These are phyloP conservation scores for Lobosporangium transversale DNA, from an alignment of 192 early-diverging fungal genomes.

Conservation along the genomic window DNA sequence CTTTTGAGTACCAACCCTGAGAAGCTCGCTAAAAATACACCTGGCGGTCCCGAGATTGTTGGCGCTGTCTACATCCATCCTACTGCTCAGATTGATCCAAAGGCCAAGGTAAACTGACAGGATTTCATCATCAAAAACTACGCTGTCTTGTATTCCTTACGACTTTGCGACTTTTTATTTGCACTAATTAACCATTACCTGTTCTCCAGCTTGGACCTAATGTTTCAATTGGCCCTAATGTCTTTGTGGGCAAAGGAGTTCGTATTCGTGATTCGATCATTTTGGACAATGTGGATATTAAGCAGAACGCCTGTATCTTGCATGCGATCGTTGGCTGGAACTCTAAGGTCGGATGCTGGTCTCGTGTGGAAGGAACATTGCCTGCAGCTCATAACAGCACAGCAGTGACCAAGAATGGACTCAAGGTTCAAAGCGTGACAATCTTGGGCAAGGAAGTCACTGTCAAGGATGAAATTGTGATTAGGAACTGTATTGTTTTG, in stretches of 20 bases:
- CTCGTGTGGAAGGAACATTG: conserved; percentile 90
- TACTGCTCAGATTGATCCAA: conserved; percentile 91
- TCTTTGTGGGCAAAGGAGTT: conserved; percentile 87
- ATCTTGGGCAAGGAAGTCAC: conserved; percentile 94
- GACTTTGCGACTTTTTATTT: neutral
- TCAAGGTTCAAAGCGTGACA: conserved; percentile 91
- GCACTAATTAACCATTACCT: neutral
- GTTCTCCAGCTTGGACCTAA: conserved; percentile 87
- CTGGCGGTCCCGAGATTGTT: conserved; percentile 78
- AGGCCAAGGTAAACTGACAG: conserved; percentile 70
- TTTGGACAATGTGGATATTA: conserved; percentile 91
- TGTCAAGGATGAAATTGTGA: conserved; percentile 92
- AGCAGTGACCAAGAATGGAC: conserved; percentile 84
- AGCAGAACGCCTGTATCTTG: conserved; percentile 88
- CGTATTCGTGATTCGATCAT: conserved; percentile 95
- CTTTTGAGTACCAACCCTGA: conserved; percentile 69
- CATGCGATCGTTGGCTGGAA: conserved; percentile 95
- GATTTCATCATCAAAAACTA: too few species aligned
- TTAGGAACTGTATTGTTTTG: conserved; percentile 97
- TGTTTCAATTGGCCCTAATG: conserved; percentile 93
- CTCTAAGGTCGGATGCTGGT: conserved; percentile 92
- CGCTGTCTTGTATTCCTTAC: too few species aligned
- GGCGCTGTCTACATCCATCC: conserved; percentile 96
- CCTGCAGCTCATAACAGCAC: conserved; percentile 71
- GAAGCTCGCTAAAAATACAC: conserved; percentile 65